These are phyloP conservation scores for Aspergillus quadrilineatus DNA, from an alignment of 2,329 filamentous ascomycete genomes.

Conservation along the genomic window DNA sequence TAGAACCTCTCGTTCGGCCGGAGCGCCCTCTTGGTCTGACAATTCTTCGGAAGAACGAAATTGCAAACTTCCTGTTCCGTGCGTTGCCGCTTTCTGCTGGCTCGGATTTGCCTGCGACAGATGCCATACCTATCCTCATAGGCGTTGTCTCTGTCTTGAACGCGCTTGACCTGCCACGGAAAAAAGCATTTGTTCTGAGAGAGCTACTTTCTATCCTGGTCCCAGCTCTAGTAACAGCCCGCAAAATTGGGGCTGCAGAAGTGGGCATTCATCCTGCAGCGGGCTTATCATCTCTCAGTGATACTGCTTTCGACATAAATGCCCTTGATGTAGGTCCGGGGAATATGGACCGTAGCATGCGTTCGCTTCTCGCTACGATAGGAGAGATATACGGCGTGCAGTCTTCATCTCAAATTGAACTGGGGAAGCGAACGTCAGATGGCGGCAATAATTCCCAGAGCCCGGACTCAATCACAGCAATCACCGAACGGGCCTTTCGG, in stretches of 20 bases:
- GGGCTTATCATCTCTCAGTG: conserved; percentile 71
- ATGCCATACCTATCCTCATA: conserved; percentile 75
- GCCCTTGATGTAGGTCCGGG: conserved; percentile 42
- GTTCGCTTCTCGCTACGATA: conserved; percentile 37
- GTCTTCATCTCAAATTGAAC: conserved; percentile 35
- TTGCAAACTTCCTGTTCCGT: conserved; percentile 64
- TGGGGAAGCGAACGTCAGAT: conserved; percentile 30
- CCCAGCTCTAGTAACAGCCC: conserved; percentile 80
- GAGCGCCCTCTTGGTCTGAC: conserved; percentile 37
- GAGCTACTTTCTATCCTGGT: conserved; percentile 82
- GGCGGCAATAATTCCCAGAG: conserved; percentile 17
- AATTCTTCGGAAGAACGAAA: conserved; percentile 60
- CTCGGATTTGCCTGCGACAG: conserved; percentile 67
- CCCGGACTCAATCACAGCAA: conserved; percentile 37
- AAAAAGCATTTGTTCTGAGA: conserved; percentile 85
- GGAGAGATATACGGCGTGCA: conserved; percentile 44
- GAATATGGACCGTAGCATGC: conserved; percentile 44
- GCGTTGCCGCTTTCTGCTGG: conserved; percentile 65
- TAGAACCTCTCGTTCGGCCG: conserved; percentile 34
- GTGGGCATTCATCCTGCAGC: conserved; percentile 93
- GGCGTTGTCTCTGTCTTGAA: conserved; percentile 87
- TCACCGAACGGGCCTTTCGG: conserved; percentile 47
- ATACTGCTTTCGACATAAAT: conserved; percentile 48
- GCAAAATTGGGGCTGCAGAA: conserved; percentile 91
- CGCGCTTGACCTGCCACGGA: conserved; percentile 74